Percentiles rank a stretch among this genome's conserved stretches.
These are phyloP conservation scores for Ophiobolus disseminans DNA, from an alignment of 2,329 filamentous ascomycete species.

Conservation along the genomic window DNA sequence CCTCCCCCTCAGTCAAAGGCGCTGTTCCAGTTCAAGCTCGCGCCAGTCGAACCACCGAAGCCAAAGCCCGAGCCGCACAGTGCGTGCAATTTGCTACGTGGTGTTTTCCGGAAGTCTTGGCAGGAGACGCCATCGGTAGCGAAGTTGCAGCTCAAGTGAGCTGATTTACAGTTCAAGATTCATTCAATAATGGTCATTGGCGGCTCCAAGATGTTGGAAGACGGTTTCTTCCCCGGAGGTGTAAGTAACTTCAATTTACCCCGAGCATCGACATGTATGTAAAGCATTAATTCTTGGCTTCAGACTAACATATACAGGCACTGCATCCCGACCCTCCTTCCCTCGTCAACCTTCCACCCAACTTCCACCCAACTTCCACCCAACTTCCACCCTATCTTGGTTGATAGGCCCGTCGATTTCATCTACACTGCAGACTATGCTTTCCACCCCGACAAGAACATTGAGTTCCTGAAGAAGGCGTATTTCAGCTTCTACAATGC, in stretches of 20 bases:
- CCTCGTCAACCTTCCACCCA: background rate
- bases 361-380: background rate
- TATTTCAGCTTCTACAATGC: background rate
- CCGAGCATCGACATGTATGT: background rate
- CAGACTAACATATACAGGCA: background rate
- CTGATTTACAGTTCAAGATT: slow-evolving; percentile 11
- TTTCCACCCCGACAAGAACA: background rate
- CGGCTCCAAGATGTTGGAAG: slow-evolving; percentile 13
- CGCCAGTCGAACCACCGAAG: background rate
- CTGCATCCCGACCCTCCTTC: slow-evolving; percentile 1
- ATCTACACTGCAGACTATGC: slow-evolving; percentile 20
- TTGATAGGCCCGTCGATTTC: slow-evolving; percentile 19
- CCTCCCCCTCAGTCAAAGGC: background rate
- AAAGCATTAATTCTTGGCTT: background rate
- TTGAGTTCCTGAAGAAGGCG: background rate
- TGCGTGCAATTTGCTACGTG: slow-evolving; percentile 7
- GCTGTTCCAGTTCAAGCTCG: slow-evolving; percentile 3
- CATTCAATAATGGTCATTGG: slow-evolving; percentile 22
- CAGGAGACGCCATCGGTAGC: background rate
- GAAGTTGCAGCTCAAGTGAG: background rate
- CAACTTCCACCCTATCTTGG: slow-evolving; percentile 4
- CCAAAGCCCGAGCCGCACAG: slow-evolving; percentile 3
- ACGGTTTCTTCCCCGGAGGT: slow-evolving; percentile 12
- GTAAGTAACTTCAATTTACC: background rate
- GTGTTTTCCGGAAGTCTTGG: slow-evolving; percentile 7